Conservation (phyloP, 129 eudicot species). For the Arctium minus region DNA sequence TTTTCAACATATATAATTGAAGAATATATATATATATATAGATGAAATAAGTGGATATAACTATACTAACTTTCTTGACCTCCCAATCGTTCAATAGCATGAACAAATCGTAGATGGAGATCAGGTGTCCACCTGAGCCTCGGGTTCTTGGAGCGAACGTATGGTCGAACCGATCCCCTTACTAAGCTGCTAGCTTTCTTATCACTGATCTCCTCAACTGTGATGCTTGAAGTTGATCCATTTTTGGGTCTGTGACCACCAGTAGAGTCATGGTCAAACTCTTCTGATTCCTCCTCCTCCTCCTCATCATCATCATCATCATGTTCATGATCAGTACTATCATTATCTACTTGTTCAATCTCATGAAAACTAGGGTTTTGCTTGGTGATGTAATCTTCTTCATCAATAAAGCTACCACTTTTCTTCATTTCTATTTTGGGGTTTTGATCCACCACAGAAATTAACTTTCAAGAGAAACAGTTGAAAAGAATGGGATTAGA, state of each 20-base stretch:
- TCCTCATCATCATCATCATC: constrained; percentile 5
- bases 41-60: not conserved
- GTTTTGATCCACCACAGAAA: constrained; percentile 10
- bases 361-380: constrained; percentile 35
- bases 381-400: constrained; percentile 32
- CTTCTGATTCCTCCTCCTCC: constrained; percentile 20
- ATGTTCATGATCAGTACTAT: constrained; percentile 12
- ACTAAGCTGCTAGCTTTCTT: constrained; percentile 37
- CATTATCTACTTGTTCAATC: constrained; percentile 18
- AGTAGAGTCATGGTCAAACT: constrained; percentile 16
- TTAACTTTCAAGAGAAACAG: constrained; percentile 13
- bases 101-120: constrained; percentile 61
- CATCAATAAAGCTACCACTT: constrained; percentile 17
- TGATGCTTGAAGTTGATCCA: constrained; percentile 61
- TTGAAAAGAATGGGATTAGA: not conserved
- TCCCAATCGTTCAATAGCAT: constrained; percentile 55
- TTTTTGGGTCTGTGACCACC: constrained; percentile 25
- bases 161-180: constrained; percentile 51
- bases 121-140: constrained; percentile 76
- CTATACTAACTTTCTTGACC: constrained; percentile 57
- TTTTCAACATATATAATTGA: not conserved
- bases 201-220: constrained; percentile 58
- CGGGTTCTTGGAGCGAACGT: constrained; percentile 59
- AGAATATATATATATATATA: not conserved
- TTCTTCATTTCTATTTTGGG: constrained; percentile 27